Percentiles rank a stretch among this genome's conserved stretches.
Conservation (phyloP, 73 alveolate species). For the Paramecium caudatum region DNA sequence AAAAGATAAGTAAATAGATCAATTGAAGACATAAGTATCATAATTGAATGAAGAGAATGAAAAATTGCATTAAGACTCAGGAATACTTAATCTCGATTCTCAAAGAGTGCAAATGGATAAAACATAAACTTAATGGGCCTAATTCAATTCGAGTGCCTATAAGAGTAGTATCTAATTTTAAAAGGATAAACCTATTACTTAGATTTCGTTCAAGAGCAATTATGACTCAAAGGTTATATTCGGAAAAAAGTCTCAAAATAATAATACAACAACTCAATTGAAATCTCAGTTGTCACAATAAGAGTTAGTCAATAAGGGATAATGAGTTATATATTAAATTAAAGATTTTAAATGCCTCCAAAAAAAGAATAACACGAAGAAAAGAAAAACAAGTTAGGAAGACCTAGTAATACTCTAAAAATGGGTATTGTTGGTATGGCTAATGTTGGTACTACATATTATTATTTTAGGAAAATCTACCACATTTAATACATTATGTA, state of each 20-base stretch:
- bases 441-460: slow-evolving; percentile 96
- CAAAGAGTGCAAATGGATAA: slow-evolving; percentile 4
- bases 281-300: background rate
- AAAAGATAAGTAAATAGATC: slow-evolving; percentile 58
- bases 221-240: slow-evolving; percentile 54
- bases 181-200: slow-evolving; percentile 46
- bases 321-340: background rate
- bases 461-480: slow-evolving; percentile 72
- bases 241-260: slow-evolving; percentile 64
- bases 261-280: no score
- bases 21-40: slow-evolving; percentile 15
- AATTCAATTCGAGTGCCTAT: slow-evolving; percentile 24
- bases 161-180: slow-evolving; percentile 51
- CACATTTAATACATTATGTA: slow-evolving; percentile 74
- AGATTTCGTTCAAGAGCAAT: slow-evolving; percentile 42
- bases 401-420: slow-evolving; percentile 95
- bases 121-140: background rate
- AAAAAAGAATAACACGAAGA: slow-evolving; percentile 92
- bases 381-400: slow-evolving; percentile 93
- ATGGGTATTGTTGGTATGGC: slow-evolving; percentile 99
- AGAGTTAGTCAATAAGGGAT: background rate
- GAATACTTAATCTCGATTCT: slow-evolving; percentile 35
- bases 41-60: slow-evolving; percentile 53
- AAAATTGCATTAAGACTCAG: background rate
- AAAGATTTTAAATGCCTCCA: slow-evolving; percentile 84